These are phyloP conservation scores for Acanthamoeba healyi DNA, from an alignment of 208 protist species.

Conservation along the genomic window DNA sequence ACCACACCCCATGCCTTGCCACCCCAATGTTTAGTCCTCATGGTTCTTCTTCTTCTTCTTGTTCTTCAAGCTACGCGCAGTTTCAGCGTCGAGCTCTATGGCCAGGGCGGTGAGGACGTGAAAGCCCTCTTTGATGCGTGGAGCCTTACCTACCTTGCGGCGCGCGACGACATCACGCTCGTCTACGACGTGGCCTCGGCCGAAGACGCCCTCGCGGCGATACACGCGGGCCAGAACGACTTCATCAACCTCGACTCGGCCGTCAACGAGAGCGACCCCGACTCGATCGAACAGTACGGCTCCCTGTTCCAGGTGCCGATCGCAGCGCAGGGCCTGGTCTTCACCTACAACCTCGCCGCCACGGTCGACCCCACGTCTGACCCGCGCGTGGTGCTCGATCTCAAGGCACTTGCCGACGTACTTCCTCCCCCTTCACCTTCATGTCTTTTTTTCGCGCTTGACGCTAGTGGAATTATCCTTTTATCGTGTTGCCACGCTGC, in stretches of 20 bases:
- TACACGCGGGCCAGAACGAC: not conserved
- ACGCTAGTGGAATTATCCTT: not conserved
- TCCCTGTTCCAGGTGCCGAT: conserved; percentile 1
- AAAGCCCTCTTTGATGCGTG: not conserved
- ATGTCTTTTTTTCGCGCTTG: not conserved
- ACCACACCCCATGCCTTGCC: too few species aligned
- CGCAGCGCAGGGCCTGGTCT: not conserved
- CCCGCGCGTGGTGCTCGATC: not conserved
- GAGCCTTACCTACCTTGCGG: not conserved
- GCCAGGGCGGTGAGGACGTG: not conserved
- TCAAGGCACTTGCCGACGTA: not conserved
- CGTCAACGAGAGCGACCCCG: not conserved
- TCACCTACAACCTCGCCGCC: not conserved
- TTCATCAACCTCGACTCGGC: conserved; percentile 13
- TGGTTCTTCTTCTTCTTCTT: too few species aligned
- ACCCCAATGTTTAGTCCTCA: too few species aligned
- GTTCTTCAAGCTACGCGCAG: too few species aligned
- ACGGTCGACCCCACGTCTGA: not conserved
- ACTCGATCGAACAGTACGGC: not conserved
- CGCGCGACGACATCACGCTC: not conserved
- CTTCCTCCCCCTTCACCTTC: not conserved
- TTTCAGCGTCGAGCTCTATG: not conserved
- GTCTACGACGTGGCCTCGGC: not conserved
- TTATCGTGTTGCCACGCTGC: too few species aligned
- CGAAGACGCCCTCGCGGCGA: not conserved